Base-by-base conservation (phyloP, 2,329 filamentous ascomycete genomes). In the Biscogniauxia mediterranea region DNA sequence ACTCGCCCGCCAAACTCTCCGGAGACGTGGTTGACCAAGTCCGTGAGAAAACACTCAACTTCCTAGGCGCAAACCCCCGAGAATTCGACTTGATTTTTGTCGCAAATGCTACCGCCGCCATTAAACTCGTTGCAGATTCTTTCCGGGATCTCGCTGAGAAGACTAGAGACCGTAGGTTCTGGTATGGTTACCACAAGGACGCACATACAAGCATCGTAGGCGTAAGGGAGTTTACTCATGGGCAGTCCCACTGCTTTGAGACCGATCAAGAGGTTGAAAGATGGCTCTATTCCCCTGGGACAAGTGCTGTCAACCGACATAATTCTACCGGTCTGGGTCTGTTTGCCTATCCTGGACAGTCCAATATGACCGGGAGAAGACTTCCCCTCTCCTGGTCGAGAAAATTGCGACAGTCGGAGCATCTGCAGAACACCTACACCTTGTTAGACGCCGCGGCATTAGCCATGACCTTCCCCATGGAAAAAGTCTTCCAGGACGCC, bases 81-180 rank as follows among this genome's bases (percentile, higher is more conserved):
- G 77, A 87, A 56, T 89, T 84, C 68, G 85, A 88, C 66, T 77
- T 89, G 11, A 78, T 97, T 0, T 98, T 98, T 73, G 92, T 96
- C 25, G 88, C 92, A 42, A 98, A 98, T 75, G 91, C 94, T 20
- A 98, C 94, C 0, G 92, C 93, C 2, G 93, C 88, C 6, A 89
- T 97, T 69, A 98, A 97, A 76, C 78, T 97, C 20, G 73, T 75
- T 15, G 81, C 80, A 52, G 86, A 87, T 54, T 79, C 79, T 38
- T 84, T 88, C 66, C 77, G 80, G 26, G 83, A 85, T 65, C 75
- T 84, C 25, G 79, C 81, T 2, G 80, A 78, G 71, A 80, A 77
- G 66, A 81, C 75, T 11, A 74, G 76, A 56, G 71, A 78, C 51
- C 70, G 76, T 54, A 69, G 75, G 19, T 85, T 87, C 69, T 83